These are phyloP conservation scores for Tricholoma terreum DNA, from an alignment of 768 basidiomycete species.

Conservation along the genomic window DNA sequence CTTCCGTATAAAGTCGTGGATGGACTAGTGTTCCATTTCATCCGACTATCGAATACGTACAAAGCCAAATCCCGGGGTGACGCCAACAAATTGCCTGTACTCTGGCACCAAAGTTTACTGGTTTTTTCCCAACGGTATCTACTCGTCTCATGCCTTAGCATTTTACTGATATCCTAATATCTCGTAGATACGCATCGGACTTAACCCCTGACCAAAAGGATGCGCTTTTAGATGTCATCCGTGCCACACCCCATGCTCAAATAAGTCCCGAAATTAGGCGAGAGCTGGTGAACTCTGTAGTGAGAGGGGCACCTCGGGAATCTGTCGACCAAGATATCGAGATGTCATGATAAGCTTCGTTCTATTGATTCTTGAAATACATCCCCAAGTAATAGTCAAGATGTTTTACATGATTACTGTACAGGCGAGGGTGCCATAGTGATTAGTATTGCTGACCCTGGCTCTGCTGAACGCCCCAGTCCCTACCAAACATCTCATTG, in stretches of 20 bases:
- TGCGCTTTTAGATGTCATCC: constrained; percentile 89
- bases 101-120: constrained; percentile 97
- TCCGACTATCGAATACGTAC: constrained; percentile 90
- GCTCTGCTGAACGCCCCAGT: constrained; percentile 26
- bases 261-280: constrained; percentile 88
- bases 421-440: not conserved
- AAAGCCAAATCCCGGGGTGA: constrained; percentile 70
- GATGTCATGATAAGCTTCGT: constrained; percentile 44
- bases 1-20: constrained; percentile 98
- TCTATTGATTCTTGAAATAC: not conserved
- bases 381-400: not conserved
- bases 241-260: constrained; percentile 80
- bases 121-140: constrained; percentile 88
- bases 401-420: not conserved
- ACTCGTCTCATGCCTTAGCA: not conserved
- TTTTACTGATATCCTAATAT: not conserved
- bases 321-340: constrained; percentile 63
- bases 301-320: constrained; percentile 73
- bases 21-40: constrained; percentile 96
- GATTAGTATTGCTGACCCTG: not conserved
- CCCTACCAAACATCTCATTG: constrained; percentile 36
- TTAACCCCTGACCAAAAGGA: constrained; percentile 97
- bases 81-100: constrained; percentile 82
- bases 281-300: constrained; percentile 85
- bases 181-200: constrained; percentile 84